phyloP scores from a whole-genome alignment of 1,284 basidiomycete genomes.

The Tetrapyrgos nigripes region DNA sequence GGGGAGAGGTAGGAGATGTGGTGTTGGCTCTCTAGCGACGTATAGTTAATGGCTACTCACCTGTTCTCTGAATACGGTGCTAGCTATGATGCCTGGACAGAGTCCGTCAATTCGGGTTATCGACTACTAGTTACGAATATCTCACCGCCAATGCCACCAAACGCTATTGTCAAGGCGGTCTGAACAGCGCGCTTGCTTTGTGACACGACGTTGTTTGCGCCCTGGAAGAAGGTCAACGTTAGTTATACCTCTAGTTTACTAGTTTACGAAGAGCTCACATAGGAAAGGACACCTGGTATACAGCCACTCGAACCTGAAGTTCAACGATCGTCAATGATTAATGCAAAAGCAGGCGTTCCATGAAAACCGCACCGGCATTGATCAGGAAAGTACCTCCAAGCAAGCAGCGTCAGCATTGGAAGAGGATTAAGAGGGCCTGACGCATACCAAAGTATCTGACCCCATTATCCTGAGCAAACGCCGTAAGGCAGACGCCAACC shows the following conservation, averaged over 20 bases:
- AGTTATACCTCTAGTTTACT: slow-evolving; percentile 10
- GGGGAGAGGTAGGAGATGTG: no score
- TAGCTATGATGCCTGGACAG: slow-evolving; percentile 41
- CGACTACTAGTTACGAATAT: background rate
- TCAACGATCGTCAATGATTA: no score
- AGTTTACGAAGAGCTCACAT: slow-evolving; percentile 39
- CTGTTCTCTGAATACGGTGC: slow-evolving; percentile 44
- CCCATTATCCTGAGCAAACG: slow-evolving; percentile 35
- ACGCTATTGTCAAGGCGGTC: slow-evolving; percentile 46
- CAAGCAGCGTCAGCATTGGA: background rate
- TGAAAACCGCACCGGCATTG: no score
- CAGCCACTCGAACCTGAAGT: slow-evolving; percentile 49
- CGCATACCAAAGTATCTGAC: slow-evolving; percentile 49
- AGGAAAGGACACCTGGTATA: slow-evolving; percentile 53
- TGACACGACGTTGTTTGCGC: slow-evolving; percentile 52
- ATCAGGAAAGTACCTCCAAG: slow-evolving; percentile 47
- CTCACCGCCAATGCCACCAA: slow-evolving; percentile 27
- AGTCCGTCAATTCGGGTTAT: background rate
- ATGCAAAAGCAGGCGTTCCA: no score
- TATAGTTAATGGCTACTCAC: no score
- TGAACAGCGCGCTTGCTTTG: slow-evolving; percentile 53
- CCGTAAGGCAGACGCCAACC: slow-evolving; percentile 45
- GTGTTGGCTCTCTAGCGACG: no score
- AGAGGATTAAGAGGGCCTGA: background rate
- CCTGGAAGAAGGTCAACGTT: slow-evolving; percentile 31